Conservation (phyloP, 208 protist genomes). For the Herpetomonas samuelpessoai region DNA sequence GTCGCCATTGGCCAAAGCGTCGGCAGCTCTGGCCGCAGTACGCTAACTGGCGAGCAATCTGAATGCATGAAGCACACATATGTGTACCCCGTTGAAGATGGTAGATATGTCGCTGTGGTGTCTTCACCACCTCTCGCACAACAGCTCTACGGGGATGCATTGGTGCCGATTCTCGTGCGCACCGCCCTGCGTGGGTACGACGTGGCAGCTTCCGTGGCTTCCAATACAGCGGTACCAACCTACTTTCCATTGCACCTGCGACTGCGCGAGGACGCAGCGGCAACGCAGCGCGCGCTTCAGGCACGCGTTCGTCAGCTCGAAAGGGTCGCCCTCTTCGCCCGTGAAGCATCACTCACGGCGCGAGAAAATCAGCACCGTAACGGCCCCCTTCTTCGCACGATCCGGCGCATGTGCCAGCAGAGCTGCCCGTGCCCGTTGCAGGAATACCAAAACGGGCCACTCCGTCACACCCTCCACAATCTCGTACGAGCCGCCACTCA, state of each 20-base stretch:
- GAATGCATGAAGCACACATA: constrained; percentile 34
- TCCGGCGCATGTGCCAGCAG: constrained; percentile 28
- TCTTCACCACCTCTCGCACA: constrained; percentile 36
- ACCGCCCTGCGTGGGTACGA: constrained; percentile 48
- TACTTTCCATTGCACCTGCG: constrained; percentile 50
- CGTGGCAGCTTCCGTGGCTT: constrained; percentile 12
- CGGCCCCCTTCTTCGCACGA: too few species aligned
- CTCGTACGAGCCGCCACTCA: constrained; percentile 35
- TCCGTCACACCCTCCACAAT: constrained; percentile 29
- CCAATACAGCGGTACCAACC: constrained; percentile 12
- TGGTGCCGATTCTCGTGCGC: constrained; percentile 30
- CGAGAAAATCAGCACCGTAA: neutral
- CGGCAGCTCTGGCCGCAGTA: too few species aligned
- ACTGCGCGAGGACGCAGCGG: constrained; percentile 19
- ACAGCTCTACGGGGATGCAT: constrained; percentile 28
- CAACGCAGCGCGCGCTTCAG: constrained; percentile 31
- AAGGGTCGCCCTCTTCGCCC: too few species aligned
- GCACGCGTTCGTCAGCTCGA: constrained; percentile 23
- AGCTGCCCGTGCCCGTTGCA: constrained; percentile 17
- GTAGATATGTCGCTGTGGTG: constrained; percentile 35
- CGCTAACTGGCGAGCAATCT: too few species aligned
- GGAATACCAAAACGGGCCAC: constrained; percentile 15
- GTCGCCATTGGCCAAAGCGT: neutral
- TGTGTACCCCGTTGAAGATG: constrained; percentile 46
- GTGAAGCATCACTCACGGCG: too few species aligned